Base-by-base conservation (phyloP, 169 alveolate species). In the Eimeria zaria region DNA sequence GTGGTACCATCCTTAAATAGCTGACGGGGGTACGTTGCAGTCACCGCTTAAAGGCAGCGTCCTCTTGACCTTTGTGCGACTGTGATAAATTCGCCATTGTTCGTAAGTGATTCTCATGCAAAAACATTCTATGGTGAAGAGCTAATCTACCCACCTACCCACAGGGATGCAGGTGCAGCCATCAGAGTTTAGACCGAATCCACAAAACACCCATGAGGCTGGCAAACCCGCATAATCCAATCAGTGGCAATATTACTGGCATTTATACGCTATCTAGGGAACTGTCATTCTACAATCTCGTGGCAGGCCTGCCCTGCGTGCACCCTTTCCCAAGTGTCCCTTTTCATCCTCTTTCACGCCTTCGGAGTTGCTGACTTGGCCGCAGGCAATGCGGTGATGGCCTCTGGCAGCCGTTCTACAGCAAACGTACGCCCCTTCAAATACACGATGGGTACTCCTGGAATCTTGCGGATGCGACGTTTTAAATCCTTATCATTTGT, bases 381-480 rank as follows among this genome's bases (percentile, higher is more conserved):
- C 18, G 92, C 62, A 16, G 96, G 96, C 46, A 93, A 78, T 1
- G 96, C 81, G 6, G 97, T 76, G 73, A 98, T 98, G 69, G 99
- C 99, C 95, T 99, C 99, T 41, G 99, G 99, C 92, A 99, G 98
- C 94, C 99, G 98, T 97, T 99, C 99, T 58, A 99, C 99, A 46
- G 99, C 98, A 95, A 99, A 99, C 96, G 99, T 99, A 97, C 99
- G 99, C 87, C 98, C 98, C 88, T 99, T 98, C 62, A 99, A 99
- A 93, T 98, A 99, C 99, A 99, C 99, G 53, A 99, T 99, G 51
- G 99, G 99, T 22, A 99, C 99, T 7, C 99, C 99, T 0, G 99
- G 99, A 39, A 99, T 98, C 97, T 99, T 99, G 78, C 99, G 98
- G 33, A 99, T 98, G 96, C 99, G 98, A 88, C 99, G 98, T 97